These are phyloP conservation scores for Lanmaoa rubissima DNA, from an alignment of 768 basidiomycete species.

Conservation along the genomic window DNA sequence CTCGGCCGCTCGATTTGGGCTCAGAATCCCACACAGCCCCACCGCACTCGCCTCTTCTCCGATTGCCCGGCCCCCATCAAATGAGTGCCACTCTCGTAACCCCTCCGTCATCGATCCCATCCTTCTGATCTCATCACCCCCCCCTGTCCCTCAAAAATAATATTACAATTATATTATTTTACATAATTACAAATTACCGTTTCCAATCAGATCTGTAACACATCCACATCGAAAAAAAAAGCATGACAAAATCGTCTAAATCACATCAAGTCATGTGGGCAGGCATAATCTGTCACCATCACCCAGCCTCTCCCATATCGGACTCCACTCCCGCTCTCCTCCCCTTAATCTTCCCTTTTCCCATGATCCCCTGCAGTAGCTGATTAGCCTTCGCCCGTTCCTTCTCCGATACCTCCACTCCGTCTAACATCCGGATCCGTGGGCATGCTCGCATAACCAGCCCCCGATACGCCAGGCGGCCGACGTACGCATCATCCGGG, in stretches of 20 bases:
- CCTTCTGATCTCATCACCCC: neutral
- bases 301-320: conserved; percentile 12
- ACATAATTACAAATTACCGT: conserved; percentile 3
- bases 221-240: neutral
- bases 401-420: conserved; percentile 77
- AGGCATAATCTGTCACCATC: conserved; percentile 33
- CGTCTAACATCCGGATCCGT: conserved; percentile 74
- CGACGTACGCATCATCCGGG: conserved; percentile 85
- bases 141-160: conserved; percentile 1
- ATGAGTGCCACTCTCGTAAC: conserved; percentile 16
- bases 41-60: neutral
- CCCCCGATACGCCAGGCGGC: conserved; percentile 86
- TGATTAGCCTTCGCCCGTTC: conserved; percentile 81
- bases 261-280: conserved; percentile 27
- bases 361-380: conserved; percentile 57
- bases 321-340: conserved; percentile 14
- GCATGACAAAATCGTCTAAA: conserved; percentile 2
- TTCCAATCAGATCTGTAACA: conserved; percentile 16
- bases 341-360: conserved; percentile 38
- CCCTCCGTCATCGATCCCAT: conserved; percentile 20
- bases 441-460: conserved; percentile 77
- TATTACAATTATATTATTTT: conserved; percentile 6
- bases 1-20: conserved; percentile 22
- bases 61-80: conserved; percentile 16
- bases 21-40: conserved; percentile 26